These are phyloP conservation scores for Circinella minor DNA, from an alignment of 371 early-diverging fungal species.

Conservation along the genomic window DNA sequence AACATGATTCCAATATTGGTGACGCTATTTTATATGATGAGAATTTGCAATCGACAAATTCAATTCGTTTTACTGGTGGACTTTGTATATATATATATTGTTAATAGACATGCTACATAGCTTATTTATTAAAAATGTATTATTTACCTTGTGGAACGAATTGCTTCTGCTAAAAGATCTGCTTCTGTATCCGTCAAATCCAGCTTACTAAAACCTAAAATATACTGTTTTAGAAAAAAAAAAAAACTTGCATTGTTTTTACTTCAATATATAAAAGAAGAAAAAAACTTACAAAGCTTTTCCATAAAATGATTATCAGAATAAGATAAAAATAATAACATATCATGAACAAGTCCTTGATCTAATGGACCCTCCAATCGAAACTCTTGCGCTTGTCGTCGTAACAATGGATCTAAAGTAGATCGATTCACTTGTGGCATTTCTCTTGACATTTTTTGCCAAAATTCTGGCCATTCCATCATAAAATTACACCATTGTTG, in stretches of 20 bases:
- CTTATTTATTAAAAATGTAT: not conserved
- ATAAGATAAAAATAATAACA: not conserved
- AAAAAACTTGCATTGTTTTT: too few relatives aligned
- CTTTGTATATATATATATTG: not conserved
- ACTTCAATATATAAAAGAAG: not conserved
- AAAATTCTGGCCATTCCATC: conserved; percentile 5
- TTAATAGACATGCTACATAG: not conserved
- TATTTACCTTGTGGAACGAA: not conserved
- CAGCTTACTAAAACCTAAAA: not conserved
- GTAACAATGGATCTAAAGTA: not conserved
- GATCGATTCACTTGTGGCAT: not conserved
- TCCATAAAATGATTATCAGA: conserved; percentile 3
- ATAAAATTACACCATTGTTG: not conserved
- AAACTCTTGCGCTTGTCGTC: conserved; percentile 1
- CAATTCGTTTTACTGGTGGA: not conserved
- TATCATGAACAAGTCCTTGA: not conserved
- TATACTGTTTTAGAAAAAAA: too few relatives aligned
- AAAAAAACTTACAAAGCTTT: not conserved
- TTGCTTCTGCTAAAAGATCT: not conserved
- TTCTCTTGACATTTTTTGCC: not conserved
- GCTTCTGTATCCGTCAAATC: not conserved
- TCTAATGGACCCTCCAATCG: not conserved
- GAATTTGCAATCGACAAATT: not conserved
- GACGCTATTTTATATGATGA: not conserved
- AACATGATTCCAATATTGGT: not conserved